A percentile compares a stretch with the other conserved stretches of the same genome.
phyloP scores from a whole-genome alignment of 148 eudicot species.

The Bassia scoparia region DNA sequence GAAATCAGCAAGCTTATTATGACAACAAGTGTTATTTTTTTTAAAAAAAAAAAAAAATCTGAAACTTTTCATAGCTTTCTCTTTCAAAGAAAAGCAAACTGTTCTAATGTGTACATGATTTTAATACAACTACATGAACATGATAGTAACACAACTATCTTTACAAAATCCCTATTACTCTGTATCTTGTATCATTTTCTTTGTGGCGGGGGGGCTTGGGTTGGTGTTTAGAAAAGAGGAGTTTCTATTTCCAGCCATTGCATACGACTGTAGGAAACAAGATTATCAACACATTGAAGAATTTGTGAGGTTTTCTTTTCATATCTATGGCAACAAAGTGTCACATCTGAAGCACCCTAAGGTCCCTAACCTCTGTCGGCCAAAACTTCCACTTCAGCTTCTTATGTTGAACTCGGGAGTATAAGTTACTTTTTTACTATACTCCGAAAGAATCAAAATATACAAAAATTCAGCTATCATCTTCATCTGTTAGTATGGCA shows the following conservation, averaged over 20 bases:
- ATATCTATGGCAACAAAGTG: constrained; percentile 23
- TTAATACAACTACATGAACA: background rate
- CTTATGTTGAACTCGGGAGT: constrained; percentile 11
- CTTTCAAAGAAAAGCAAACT: background rate
- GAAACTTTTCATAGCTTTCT: background rate
- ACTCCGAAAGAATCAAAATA: constrained; percentile 29
- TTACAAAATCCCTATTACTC: constrained; percentile 27
- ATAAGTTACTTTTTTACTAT: background rate
- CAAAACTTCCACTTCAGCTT: constrained; percentile 19
- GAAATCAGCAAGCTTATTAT: too few relatives aligned
- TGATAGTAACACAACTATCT: background rate
- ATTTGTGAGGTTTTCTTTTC: constrained; percentile 16
- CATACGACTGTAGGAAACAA: constrained; percentile 3
- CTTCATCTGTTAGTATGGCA: constrained; percentile 73
- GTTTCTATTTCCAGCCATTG: background rate
- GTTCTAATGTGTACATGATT: background rate
- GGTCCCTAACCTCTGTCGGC: constrained; percentile 10
- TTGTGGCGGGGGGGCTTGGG: background rate
- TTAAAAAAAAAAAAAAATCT: too few relatives aligned
- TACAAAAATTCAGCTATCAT: constrained; percentile 50
- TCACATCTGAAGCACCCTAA: background rate
- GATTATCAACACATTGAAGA: constrained; percentile 22
- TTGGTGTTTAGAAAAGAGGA: background rate
- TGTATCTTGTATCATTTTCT: background rate
- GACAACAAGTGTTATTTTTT: too few relatives aligned